Percentiles rank a stretch among this genome's conserved stretches.
Conservation (phyloP, 2,329 filamentous ascomycete species). For the Lachnellula subtilissima region DNA sequence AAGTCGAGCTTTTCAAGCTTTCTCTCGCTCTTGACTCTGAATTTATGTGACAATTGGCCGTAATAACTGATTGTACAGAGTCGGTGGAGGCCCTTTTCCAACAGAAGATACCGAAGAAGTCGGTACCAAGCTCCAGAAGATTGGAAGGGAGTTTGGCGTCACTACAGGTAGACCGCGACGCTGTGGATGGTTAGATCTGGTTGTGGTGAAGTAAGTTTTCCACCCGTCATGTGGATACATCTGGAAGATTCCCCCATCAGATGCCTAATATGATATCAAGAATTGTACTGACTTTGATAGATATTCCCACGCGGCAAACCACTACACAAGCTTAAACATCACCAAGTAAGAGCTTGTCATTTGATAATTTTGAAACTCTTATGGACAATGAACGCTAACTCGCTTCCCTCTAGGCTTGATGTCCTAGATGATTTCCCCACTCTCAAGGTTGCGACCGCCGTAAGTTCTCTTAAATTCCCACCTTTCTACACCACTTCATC, state of each 20-base stretch:
- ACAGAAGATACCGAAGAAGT: constrained; percentile 50
- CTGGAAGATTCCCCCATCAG: too few species aligned
- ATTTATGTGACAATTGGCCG: too few species aligned
- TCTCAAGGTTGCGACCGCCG: constrained; percentile 66
- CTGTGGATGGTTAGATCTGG: constrained; percentile 55
- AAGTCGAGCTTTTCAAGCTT: too few species aligned
- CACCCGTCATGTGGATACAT: constrained; percentile 36
- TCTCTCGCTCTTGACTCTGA: too few species aligned
- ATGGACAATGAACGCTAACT: too few species aligned
- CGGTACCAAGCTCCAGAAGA: constrained; percentile 44
- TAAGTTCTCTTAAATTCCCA: background rate
- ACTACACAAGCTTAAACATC: constrained; percentile 45
- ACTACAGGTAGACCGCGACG: constrained; percentile 52
- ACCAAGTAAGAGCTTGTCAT: constrained; percentile 38
- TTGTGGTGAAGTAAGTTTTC: constrained; percentile 33
- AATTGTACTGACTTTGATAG: background rate
- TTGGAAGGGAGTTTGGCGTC: constrained; percentile 39
- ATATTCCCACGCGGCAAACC: background rate
- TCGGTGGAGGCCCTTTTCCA: constrained; percentile 57
- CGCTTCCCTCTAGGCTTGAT: constrained; percentile 49
- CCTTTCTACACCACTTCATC: too few species aligned
- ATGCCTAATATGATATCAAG: too few species aligned
- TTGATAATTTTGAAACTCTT: too few species aligned
- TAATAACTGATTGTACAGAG: too few species aligned
- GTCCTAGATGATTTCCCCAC: constrained; percentile 69